Percentiles rank a stretch among this genome's conserved stretches.
phyloP scores from a whole-genome alignment of 805 yeast genomes.

The Hanseniaspora nectarophila region DNA sequence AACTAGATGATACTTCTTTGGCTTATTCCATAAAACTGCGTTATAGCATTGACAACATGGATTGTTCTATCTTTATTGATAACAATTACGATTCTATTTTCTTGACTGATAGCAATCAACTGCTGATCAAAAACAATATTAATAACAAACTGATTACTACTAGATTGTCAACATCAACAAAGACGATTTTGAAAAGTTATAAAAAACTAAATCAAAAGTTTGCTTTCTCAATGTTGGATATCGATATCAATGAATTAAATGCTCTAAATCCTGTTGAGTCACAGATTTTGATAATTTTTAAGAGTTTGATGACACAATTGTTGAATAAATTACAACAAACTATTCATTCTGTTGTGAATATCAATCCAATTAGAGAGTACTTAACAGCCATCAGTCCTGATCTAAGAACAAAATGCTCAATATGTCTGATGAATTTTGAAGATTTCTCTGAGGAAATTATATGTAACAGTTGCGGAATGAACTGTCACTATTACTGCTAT shows the following conservation, averaged over 20 bases:
- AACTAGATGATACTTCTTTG: background rate
- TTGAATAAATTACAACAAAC: background rate
- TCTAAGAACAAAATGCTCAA: constrained; percentile 37
- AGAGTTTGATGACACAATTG: background rate
- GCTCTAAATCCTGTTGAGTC: constrained; percentile 5
- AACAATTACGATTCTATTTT: background rate
- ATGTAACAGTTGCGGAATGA: constrained; percentile 57
- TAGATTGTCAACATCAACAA: background rate
- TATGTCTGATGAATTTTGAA: constrained; percentile 34
- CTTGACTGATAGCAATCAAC: background rate
- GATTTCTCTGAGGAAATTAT: constrained; percentile 23
- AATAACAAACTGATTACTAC: background rate
- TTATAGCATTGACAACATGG: background rate
- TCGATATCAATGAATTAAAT: background rate
- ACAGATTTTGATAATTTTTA: constrained; percentile 3
- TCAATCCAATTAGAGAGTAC: constrained; percentile 8
- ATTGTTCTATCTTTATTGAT: constrained; percentile 6
- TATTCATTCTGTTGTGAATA: background rate
- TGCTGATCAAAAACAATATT: background rate
- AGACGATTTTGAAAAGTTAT: background rate
- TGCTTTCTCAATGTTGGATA: background rate
- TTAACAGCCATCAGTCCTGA: background rate
- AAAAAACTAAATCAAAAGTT: background rate
- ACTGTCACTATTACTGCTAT: constrained; percentile 60
- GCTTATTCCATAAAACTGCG: background rate